Conservation (phyloP, 2,329 filamentous ascomycete species). For the Byssoonygena ceratinophila region DNA sequence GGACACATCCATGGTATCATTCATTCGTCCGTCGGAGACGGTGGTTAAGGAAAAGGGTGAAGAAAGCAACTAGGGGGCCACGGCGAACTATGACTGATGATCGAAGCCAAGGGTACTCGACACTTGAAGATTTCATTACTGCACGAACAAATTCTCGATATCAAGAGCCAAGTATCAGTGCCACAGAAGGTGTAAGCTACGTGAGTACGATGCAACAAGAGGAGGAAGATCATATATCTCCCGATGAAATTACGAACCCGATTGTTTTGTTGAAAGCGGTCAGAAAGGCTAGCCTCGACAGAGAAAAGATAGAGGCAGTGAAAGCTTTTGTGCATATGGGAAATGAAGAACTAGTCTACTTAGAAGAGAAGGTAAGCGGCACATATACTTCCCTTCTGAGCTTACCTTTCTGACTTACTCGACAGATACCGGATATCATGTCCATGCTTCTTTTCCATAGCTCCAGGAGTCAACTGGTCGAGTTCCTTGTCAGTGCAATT, state of each 20-base stretch:
- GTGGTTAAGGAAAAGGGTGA: slow-evolving; percentile 74
- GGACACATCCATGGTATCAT: slow-evolving; percentile 79
- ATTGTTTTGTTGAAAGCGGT: slow-evolving; percentile 59
- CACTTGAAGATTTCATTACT: slow-evolving; percentile 9
- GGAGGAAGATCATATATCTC: slow-evolving; percentile 35
- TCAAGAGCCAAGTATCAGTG: slow-evolving; percentile 33
- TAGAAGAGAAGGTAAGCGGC: slow-evolving; percentile 49
- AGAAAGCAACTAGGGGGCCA: slow-evolving; percentile 36
- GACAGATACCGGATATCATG: slow-evolving; percentile 76
- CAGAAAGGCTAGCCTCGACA: slow-evolving; percentile 64
- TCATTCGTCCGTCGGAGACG: slow-evolving; percentile 84
- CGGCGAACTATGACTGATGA: neutral
- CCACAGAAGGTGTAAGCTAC: slow-evolving; percentile 22
- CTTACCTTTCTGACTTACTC: slow-evolving; percentile 1
- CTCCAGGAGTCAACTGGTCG: slow-evolving; percentile 66
- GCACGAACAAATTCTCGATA: slow-evolving; percentile 33
- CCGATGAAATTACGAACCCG: slow-evolving; percentile 53
- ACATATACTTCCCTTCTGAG: neutral
- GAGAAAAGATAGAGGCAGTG: slow-evolving; percentile 79
- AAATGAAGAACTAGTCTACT: slow-evolving; percentile 61
- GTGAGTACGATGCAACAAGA: slow-evolving; percentile 24
- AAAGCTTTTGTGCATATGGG: slow-evolving; percentile 71
- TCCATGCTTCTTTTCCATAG: slow-evolving; percentile 78
- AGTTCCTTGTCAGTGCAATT: slow-evolving; percentile 55
- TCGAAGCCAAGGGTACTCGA: neutral